Conservation (phyloP, 2,329 filamentous ascomycete species). For the Myotisia sp. region DNA sequence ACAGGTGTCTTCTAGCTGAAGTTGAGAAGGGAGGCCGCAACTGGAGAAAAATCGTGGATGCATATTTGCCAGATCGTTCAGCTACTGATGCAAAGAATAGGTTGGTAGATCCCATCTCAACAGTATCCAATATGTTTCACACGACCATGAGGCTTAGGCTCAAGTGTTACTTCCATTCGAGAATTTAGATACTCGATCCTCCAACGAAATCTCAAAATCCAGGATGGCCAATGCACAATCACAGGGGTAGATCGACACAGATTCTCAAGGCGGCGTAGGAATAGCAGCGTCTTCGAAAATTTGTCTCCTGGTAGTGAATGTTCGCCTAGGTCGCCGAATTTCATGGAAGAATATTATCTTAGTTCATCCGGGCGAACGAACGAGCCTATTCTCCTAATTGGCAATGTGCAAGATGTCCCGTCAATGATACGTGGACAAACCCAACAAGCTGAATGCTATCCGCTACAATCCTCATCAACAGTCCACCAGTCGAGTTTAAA, state of each 20-base stretch:
- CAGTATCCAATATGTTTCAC: too few relatives aligned
- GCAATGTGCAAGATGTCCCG: too few relatives aligned
- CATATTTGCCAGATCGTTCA: constrained; percentile 1
- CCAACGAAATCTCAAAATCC: constrained; percentile 2
- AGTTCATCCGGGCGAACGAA: too few relatives aligned
- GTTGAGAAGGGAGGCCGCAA: constrained; percentile 3
- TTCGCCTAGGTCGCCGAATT: too few relatives aligned
- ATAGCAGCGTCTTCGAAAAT: not conserved
- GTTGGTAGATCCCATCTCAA: not conserved
- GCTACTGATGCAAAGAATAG: constrained; percentile 4
- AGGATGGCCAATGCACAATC: not conserved
- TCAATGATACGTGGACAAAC: too few relatives aligned
- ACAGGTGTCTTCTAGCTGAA: constrained; percentile 1
- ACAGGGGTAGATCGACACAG: not conserved
- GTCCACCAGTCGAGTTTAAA: too few relatives aligned
- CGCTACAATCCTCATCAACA: too few relatives aligned
- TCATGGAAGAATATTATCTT: too few relatives aligned
- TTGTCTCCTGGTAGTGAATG: too few relatives aligned
- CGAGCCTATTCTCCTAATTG: too few relatives aligned
- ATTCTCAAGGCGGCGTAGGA: constrained; percentile 3
- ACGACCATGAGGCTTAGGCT: too few relatives aligned
- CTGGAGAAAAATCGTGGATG: constrained; percentile 3
- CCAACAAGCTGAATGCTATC: too few relatives aligned
- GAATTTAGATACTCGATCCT: constrained; percentile 2
- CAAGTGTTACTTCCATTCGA: not conserved